Percentiles rank a stretch among this genome's conserved stretches.
phyloP scores from a whole-genome alignment of 352 stramenopile species.

The Pythium insidiosum region DNA sequence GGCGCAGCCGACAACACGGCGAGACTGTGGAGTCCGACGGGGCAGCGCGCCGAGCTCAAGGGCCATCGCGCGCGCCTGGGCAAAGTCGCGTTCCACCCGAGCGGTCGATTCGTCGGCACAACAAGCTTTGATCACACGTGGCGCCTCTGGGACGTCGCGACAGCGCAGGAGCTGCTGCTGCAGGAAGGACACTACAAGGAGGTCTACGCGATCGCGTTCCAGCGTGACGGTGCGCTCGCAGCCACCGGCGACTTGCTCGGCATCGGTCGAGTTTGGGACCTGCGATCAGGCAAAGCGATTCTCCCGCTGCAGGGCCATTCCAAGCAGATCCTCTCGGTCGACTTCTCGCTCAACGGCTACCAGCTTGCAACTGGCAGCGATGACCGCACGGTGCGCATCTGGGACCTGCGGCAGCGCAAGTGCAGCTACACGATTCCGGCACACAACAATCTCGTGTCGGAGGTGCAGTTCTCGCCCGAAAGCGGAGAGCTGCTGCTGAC shows the following conservation, averaged over 20 bases:
- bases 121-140: constrained; percentile 97
- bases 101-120: constrained; percentile 89
- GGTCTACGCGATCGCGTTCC: constrained; percentile 94
- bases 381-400: constrained; percentile 94
- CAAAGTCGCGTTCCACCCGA: constrained; percentile 92
- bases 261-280: constrained; percentile 93
- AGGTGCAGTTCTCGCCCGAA: constrained; percentile 80
- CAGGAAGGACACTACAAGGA: constrained; percentile 96
- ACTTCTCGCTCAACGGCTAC: constrained; percentile 93
- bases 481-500: constrained; percentile 87
- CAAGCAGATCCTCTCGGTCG: constrained; percentile 91
- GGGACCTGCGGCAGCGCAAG: constrained; percentile 92
- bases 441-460: constrained; percentile 92
- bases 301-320: constrained; percentile 89
- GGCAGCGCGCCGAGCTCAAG: constrained; percentile 50
- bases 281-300: constrained; percentile 92
- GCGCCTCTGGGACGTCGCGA: constrained; percentile 96
- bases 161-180: constrained; percentile 86
- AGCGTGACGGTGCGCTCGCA: constrained; percentile 90
- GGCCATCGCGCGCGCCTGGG: constrained; percentile 70
- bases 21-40: constrained; percentile 58
- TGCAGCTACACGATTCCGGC: constrained; percentile 90
- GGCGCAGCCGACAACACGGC: constrained; percentile 74
- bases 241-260: constrained; percentile 93
- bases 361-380: constrained; percentile 92